These are phyloP conservation scores for Candida ortonii DNA, from an alignment of 805 yeast species.

Conservation along the genomic window DNA sequence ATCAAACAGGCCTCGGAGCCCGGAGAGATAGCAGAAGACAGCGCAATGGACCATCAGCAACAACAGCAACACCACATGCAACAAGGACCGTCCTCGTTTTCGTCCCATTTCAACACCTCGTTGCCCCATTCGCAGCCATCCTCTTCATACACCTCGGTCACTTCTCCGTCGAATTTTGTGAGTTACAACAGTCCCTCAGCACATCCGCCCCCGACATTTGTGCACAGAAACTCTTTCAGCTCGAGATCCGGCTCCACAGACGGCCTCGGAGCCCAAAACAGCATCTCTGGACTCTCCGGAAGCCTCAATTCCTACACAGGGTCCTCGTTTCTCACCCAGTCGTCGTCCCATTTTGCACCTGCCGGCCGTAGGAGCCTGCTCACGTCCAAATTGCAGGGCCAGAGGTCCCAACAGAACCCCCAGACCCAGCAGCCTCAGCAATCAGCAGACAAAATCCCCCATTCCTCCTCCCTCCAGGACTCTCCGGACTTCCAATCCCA, in stretches of 20 bases:
- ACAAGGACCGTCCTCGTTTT: constrained; percentile 1
- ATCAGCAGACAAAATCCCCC: constrained; percentile 7
- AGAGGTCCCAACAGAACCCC: constrained; percentile 13
- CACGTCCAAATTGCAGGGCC: constrained; percentile 29
- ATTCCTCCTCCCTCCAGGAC: constrained; percentile 11
- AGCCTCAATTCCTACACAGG: constrained; percentile 10
- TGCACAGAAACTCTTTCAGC: constrained; percentile 26
- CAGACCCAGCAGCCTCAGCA: constrained; percentile 15
- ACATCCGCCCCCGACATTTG: constrained; percentile 28
- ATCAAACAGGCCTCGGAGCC: constrained; percentile 17
- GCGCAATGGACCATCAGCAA: too few species aligned
- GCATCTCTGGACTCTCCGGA: constrained; percentile 14
- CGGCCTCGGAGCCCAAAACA: constrained; percentile 8
- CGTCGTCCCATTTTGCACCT: constrained; percentile 23
- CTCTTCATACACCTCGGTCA: constrained; percentile 27
- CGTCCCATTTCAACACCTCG: constrained; percentile 8
- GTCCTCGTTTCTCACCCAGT: constrained; percentile 16
- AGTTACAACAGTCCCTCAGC: constrained; percentile 34
- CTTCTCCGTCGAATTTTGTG: constrained; percentile 31
- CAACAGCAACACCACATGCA: constrained; percentile 11
- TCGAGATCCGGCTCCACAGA: constrained; percentile 29
- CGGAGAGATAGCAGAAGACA: too few species aligned
- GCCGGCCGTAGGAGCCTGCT: constrained; percentile 30
- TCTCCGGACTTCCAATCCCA: constrained; percentile 12
- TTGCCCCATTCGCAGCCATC: constrained; percentile 18